Conservation (phyloP, 2,329 filamentous ascomycete genomes). For the Pseudopyrenochaeta lycopersici region DNA sequence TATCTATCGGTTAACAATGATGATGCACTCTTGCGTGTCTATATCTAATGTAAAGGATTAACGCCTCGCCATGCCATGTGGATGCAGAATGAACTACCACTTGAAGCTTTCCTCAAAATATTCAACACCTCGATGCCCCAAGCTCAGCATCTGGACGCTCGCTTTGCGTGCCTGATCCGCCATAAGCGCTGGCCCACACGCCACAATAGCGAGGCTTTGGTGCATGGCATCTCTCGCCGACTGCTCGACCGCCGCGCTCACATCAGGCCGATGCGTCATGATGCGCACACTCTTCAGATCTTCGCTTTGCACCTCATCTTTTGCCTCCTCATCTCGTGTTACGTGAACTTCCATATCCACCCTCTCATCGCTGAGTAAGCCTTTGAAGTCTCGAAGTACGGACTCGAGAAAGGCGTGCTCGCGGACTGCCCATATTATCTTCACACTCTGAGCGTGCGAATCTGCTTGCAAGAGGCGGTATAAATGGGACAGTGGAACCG, state of each 20-base stretch:
- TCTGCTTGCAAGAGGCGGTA: constrained; percentile 18
- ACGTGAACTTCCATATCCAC: constrained; percentile 37
- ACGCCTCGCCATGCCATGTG: not conserved
- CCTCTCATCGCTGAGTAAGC: constrained; percentile 32
- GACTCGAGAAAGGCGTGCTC: constrained; percentile 38
- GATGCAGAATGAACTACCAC: constrained; percentile 41
- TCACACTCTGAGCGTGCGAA: constrained; percentile 27
- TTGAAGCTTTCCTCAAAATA: constrained; percentile 61
- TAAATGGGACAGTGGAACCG: constrained; percentile 44
- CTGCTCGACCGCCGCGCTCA: constrained; percentile 44
- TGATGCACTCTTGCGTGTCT: not conserved
- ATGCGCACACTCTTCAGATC: constrained; percentile 36
- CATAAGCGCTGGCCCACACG: constrained; percentile 58
- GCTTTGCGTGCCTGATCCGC: constrained; percentile 55
- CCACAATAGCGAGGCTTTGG: constrained; percentile 49
- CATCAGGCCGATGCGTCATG: constrained; percentile 49
- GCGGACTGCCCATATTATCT: constrained; percentile 47
- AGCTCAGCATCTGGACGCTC: constrained; percentile 45
- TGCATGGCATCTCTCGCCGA: constrained; percentile 43
- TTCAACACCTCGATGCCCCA: constrained; percentile 42
- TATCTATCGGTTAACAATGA: not conserved
- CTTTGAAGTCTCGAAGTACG: constrained; percentile 32
- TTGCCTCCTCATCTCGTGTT: constrained; percentile 32
- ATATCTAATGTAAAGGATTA: not conserved
- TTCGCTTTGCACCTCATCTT: constrained; percentile 27